Base-by-base conservation (phyloP, 2,329 filamentous ascomycete species). In the Ceratocystis destructans region DNA sequence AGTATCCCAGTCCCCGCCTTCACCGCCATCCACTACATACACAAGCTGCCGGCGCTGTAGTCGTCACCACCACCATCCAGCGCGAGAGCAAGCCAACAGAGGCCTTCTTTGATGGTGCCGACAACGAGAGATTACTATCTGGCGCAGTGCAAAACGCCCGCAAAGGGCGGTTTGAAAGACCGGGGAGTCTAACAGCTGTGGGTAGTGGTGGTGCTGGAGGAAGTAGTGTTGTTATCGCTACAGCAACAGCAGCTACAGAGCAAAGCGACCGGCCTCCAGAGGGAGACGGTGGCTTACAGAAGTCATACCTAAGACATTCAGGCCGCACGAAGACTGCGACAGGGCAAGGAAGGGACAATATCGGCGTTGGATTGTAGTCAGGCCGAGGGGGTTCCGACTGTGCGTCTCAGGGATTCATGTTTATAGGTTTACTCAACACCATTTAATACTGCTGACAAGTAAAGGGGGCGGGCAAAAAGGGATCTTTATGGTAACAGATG, bases 31-130 rank as follows among this genome's bases (percentile, higher is more conserved):
- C 46, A 12, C 59, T 41, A 37, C 45, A 59, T 6, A 33, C 61
- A 6, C 25, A 33, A 25, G 25, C 55, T 2, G 69, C 22, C 61
- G 68, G 64, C 69, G 70, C 67, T 41, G 75, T 77, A 20, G 64
- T 76, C 44, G 72, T 76, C 22, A 76, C 75, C n/a, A 77, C 75
- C 5, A 75, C 75, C 5, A 76, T 76, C 66, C 70, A 73, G 68
- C 70, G 73, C 33, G 74, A 76, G 63, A 74, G 71, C 67, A 71
- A 71, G n/a, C 72, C 72, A 1, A 71, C 67, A 28, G 69, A 69
- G 20, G 64, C 64, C 7, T 68, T 61, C 31, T 64, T 66, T 33
- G 61, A 66, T 15, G 62, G 62, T 5, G 22, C 25, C 5, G 67
- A 68, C 25, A 50, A 68, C 12, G 67, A 68, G 64, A 25, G 67